Conservation (phyloP, 169 alveolate species). For the Cryptosporidium tyzzeri region DNA sequence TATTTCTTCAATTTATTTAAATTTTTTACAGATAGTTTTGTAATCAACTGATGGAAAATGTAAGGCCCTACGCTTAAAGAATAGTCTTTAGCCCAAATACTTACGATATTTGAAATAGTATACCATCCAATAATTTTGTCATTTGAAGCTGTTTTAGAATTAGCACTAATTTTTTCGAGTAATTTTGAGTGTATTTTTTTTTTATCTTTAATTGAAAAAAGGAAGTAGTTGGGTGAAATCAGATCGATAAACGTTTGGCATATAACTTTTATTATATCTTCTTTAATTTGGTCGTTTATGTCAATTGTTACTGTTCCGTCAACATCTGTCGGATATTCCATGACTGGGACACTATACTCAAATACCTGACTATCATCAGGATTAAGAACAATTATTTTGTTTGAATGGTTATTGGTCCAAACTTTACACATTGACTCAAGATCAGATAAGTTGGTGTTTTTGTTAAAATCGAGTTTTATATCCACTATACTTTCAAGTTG, state of each 20-base stretch:
- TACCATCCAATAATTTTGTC: slow-evolving; percentile 60
- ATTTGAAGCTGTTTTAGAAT: background rate
- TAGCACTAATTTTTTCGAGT: background rate
- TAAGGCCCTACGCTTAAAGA: background rate
- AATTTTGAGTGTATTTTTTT: background rate
- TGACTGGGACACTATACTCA: slow-evolving; percentile 14
- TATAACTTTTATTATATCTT: slow-evolving; percentile 3
- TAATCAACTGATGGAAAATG: slow-evolving; percentile 13
- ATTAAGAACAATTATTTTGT: background rate
- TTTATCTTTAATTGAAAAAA: slow-evolving; percentile 28
- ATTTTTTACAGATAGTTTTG: slow-evolving; percentile 36
- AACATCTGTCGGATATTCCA: slow-evolving; percentile 9
- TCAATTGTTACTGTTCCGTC: background rate
- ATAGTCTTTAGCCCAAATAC: slow-evolving; percentile 31
- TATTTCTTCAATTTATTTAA: slow-evolving; percentile 7
- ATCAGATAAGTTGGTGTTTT: slow-evolving; percentile 26
- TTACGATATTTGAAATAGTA: background rate
- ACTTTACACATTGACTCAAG: slow-evolving; percentile 6
- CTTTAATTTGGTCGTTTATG: background rate
- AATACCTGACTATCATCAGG: background rate
- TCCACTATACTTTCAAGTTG: background rate
- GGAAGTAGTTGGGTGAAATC: background rate
- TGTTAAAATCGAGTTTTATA: slow-evolving; percentile 6
- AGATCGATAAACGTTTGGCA: slow-evolving; percentile 41
- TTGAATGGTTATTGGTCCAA: slow-evolving; percentile 1